Base-by-base conservation (phyloP, 441 rosid species). In the Dalechampia spathulata region DNA sequence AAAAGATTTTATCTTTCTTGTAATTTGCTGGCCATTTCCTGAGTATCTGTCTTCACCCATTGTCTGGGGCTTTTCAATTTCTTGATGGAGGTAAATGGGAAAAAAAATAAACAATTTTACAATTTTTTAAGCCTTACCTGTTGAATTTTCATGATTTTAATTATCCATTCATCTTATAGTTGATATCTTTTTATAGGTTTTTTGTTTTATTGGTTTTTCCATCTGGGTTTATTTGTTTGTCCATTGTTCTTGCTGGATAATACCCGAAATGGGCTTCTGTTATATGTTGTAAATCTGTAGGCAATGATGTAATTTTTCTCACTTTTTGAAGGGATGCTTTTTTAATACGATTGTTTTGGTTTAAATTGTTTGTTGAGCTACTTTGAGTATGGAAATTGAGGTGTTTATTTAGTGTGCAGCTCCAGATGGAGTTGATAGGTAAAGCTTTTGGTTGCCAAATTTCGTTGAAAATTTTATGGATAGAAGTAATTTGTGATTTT, bases 31-130 rank as follows among this genome's bases (percentile, higher is more conserved):
- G 72, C 61, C 57, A n/a, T 60, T 56, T 46, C 59, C 58, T 70
- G 48, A 28, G 40, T 26, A 26, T 39, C 37, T 63, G 68, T 65
- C 63, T 57, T 49, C 52, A 49, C 42, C 77, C 74, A 52, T 63
- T 71, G 23, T 64, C 72, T 51, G 62, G 70, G 43, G 58, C 72
- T 46, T 63, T 62, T 53, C 58, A 57, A 30, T 55, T 40, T 50
- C 64, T 36, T 25, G 2, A 25, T 65, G 76, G 85, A 79, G 85
- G 85, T 76, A 60, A n/a, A n/a, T n/a, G n/a, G n/a, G n/a, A n/a
- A n/a, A n/a, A n/a, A n/a, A n/a, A n/a, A n/a, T n/a, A 51, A 30
- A 30, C 34, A 30, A 8, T 30, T 38, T 38, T n/a, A 10, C 11
- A 39, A 17, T 13, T n/a, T n/a, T n/a, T n/a, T n/a, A 16, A 12